Conservation (phyloP, 1,284 basidiomycete species). For the Leccinum griseonigrum region DNA sequence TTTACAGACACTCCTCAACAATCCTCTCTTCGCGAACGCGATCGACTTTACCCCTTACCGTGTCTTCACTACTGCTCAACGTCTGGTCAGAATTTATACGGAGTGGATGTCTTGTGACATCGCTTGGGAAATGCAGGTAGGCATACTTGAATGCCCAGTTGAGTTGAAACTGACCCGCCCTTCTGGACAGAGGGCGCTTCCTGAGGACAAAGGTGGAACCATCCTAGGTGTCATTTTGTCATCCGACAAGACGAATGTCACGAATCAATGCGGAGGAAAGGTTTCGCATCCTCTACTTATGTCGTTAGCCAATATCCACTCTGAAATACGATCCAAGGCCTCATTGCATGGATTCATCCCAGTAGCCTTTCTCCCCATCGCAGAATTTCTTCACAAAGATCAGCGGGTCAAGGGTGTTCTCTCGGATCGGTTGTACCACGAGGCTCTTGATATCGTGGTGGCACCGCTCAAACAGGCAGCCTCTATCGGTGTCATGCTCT, state of each 20-base stretch:
- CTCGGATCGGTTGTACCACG: not conserved
- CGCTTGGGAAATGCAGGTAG: constrained; percentile 8
- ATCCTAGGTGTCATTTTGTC: constrained; percentile 24
- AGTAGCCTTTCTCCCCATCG: constrained; percentile 31
- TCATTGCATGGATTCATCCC: constrained; percentile 29
- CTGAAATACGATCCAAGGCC: constrained; percentile 29
- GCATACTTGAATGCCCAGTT: not conserved
- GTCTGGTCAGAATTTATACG: not conserved
- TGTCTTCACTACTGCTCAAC: not conserved
- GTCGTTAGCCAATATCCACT: constrained; percentile 32
- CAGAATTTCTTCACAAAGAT: constrained; percentile 22
- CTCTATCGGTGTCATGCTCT: not conserved
- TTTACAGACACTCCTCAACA: constrained; percentile 1
- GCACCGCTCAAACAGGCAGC: not conserved
- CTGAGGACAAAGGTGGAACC: not conserved
- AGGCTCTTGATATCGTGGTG: not conserved
- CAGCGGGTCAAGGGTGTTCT: not conserved
- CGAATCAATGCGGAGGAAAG: constrained; percentile 30
- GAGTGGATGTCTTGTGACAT: not conserved
- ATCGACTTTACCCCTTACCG: not conserved
- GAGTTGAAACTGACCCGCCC: not conserved
- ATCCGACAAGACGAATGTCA: constrained; percentile 35
- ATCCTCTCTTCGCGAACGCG: not conserved
- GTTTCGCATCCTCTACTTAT: constrained; percentile 35
- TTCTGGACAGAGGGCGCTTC: not conserved